phyloP scores from a whole-genome alignment of 202 grass and related monocot genomes.

The Hordeum pubiflorum region DNA sequence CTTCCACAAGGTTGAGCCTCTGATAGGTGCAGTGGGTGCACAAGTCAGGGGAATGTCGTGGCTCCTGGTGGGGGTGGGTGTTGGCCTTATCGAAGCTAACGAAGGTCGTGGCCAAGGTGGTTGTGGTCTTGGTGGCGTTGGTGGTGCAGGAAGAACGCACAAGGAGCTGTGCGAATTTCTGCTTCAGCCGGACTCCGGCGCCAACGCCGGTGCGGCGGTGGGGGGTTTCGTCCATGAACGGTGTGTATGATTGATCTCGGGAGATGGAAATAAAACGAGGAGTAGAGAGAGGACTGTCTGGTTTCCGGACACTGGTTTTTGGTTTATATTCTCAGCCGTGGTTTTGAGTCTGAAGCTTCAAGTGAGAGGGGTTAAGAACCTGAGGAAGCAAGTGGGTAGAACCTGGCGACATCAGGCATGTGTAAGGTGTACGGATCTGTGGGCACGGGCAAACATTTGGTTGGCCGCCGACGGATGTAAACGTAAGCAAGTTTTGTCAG shows the following conservation, averaged over 20 bases:
- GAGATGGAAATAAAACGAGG: not conserved
- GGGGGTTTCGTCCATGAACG: constrained; percentile 39
- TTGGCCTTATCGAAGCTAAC: constrained; percentile 28
- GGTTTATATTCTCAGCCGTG: constrained; percentile 18
- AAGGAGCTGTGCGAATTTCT: constrained; percentile 59
- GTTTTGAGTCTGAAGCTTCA: not conserved
- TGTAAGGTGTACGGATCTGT: not conserved
- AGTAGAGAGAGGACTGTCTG: not conserved
- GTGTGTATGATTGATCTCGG: not conserved
- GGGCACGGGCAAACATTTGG: not conserved
- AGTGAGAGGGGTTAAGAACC: not conserved
- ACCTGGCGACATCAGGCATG: not conserved
- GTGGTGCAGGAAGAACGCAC: constrained; percentile 55
- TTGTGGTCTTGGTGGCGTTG: constrained; percentile 23
- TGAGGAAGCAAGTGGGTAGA: not conserved
- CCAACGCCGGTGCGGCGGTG: constrained; percentile 3
- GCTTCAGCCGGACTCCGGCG: constrained; percentile 39
- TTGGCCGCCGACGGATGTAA: not conserved
- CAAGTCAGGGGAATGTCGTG: constrained; percentile 25
- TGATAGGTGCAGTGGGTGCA: constrained; percentile 31
- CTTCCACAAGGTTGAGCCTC: constrained; percentile 28
- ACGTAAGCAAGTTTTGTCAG: too few species aligned
- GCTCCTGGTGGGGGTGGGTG: not conserved
- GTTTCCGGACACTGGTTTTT: not conserved
- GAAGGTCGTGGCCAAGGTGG: constrained; percentile 27